Percentiles rank a stretch among this genome's conserved stretches.
phyloP scores from a whole-genome alignment of 2,329 filamentous ascomycete genomes.

The Rosellinia necatrix region DNA sequence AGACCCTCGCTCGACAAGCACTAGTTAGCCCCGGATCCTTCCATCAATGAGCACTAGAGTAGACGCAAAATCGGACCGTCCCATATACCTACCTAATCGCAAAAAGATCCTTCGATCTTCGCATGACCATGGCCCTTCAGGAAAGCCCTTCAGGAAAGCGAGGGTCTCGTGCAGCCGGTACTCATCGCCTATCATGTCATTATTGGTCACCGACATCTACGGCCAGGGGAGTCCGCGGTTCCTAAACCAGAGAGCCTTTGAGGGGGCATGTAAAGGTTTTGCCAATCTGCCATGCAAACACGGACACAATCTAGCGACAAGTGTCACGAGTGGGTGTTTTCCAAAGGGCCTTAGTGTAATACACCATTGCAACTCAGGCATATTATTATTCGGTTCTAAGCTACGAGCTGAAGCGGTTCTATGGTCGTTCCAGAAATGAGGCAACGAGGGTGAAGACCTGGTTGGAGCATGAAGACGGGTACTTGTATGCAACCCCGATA shows the following conservation, averaged over 20 bases:
- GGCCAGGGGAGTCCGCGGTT: not conserved
- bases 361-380: not conserved
- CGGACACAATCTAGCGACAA: slow-evolving; percentile 30
- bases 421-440: slow-evolving; percentile 10
- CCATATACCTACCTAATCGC: slow-evolving; percentile 27
- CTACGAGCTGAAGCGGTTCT: not conserved
- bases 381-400: not conserved
- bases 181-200: slow-evolving; percentile 14
- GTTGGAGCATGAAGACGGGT: not conserved
- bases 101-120: slow-evolving; percentile 24
- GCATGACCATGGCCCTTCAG: slow-evolving; percentile 23
- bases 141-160: slow-evolving; percentile 28
- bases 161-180: slow-evolving; percentile 26
- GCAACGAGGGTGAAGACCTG: not conserved
- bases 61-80: slow-evolving; percentile 33
- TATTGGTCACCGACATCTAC: slow-evolving; percentile 23
- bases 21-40: slow-evolving; percentile 15
- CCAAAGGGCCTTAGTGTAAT: not conserved
- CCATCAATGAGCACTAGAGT: slow-evolving; percentile 10
- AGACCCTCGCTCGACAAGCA: slow-evolving; percentile 17
- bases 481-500: not conserved
- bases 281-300: slow-evolving; percentile 25
- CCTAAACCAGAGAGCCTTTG: slow-evolving; percentile 26
- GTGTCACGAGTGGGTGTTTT: slow-evolving; percentile 31
- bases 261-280: slow-evolving; percentile 30